Percentiles rank a stretch among this genome's conserved stretches.
phyloP scores from a whole-genome alignment of 192 early-diverging fungal species.

The Fimicolochytrium jonesii region DNA sequence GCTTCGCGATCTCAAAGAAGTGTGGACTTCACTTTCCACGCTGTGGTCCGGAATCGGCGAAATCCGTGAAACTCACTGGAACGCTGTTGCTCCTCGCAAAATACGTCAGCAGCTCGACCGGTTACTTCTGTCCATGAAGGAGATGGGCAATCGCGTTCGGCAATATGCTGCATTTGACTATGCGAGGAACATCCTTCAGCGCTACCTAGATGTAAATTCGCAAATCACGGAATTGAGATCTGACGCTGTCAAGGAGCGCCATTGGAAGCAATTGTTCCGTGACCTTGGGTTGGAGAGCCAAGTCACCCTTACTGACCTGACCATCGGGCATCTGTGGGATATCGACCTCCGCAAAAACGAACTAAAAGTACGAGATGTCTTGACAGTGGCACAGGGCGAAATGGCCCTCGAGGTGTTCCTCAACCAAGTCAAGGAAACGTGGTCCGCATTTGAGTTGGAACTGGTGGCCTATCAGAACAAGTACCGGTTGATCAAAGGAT shows the following conservation, averaged over 20 bases:
- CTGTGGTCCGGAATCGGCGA: constrained; percentile 84
- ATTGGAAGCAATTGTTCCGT: constrained; percentile 95
- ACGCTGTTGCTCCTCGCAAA: constrained; percentile 82
- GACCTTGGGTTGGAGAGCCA: constrained; percentile 68
- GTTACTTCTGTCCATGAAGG: constrained; percentile 75
- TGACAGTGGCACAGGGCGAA: constrained; percentile 94
- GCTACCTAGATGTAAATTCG: constrained; percentile 74
- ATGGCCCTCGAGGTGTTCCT: constrained; percentile 99
- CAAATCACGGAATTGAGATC: constrained; percentile 88
- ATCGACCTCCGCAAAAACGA: constrained; percentile 87
- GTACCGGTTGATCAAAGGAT: constrained; percentile 92
- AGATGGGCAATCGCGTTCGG: constrained; percentile 94
- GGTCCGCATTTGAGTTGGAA: constrained; percentile 89
- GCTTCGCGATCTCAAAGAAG: constrained; percentile 82
- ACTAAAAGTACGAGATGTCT: constrained; percentile 76
- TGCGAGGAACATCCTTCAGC: constrained; percentile 79
- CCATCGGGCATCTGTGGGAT: constrained; percentile 94
- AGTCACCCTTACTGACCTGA: constrained; percentile 73
- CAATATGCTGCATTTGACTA: constrained; percentile 97
- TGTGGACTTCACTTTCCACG: constrained; percentile 79
- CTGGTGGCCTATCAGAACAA: constrained; percentile 97
- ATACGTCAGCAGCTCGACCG: constrained; percentile 81
- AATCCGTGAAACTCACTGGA: constrained; percentile 85
- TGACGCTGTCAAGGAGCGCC: constrained; percentile 91
- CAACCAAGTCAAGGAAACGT: constrained; percentile 84